Percentiles rank a stretch among this genome's conserved stretches.
Evolutionary conservation across 768 basidiomycete genomes (phyloP).

Genomic region (Pilatotrama ljubarskyi): DNA sequence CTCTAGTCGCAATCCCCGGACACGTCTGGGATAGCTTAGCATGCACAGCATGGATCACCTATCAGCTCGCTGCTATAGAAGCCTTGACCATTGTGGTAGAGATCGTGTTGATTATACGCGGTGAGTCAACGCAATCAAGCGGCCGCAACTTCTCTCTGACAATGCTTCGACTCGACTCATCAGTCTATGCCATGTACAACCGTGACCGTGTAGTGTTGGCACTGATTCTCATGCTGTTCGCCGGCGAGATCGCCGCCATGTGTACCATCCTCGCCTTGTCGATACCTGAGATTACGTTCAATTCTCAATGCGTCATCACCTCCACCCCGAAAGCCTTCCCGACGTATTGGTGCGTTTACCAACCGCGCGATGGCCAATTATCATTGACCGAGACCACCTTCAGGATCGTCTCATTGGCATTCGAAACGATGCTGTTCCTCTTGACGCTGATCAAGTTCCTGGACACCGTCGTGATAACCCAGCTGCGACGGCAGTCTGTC

Average conservation of each 20-base stretch:
- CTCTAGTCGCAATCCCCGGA: background rate
- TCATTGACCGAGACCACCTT: background rate
- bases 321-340: slow-evolving; percentile 2
- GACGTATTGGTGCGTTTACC: slow-evolving; percentile 4
- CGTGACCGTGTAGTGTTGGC: background rate
- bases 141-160: too few relatives aligned
- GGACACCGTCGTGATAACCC: background rate
- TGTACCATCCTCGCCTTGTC: slow-evolving; percentile 1
- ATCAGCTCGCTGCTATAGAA: slow-evolving; percentile 1
- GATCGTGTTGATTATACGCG: slow-evolving; percentile 14
- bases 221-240: slow-evolving; percentile 3
- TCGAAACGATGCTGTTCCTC: slow-evolving; percentile 17
- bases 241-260: slow-evolving; percentile 8
- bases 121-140: too few relatives aligned
- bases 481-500: background rate
- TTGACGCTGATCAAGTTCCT: slow-evolving; percentile 14
- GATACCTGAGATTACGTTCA: slow-evolving; percentile 9
- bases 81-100: slow-evolving; percentile 12
- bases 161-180: background rate
- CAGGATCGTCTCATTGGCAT: slow-evolving; percentile 11
- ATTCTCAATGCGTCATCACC: slow-evolving; percentile 12
- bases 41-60: slow-evolving; percentile 12
- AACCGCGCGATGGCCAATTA: background rate
- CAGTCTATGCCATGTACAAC: slow-evolving; percentile 19
- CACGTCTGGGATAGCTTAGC: background rate